Evolutionary conservation across 2,329 filamentous ascomycete genomes (phyloP), one percentile per base, ranked within the genome.

Genomic region (Monosporascus sp.): DNA sequence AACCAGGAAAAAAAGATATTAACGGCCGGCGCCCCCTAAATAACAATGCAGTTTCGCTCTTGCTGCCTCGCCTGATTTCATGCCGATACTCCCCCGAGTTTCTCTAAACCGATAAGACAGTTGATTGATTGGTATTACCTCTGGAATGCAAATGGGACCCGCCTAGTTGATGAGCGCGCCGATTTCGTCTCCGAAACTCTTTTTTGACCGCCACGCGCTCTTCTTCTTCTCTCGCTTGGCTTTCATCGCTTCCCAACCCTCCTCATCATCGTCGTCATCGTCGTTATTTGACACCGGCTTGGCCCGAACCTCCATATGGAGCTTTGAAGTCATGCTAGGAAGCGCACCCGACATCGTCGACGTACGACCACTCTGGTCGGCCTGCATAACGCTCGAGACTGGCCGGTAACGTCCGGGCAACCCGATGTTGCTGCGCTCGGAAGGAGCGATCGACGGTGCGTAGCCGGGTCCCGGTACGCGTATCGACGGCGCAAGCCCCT

Each of bases 341-440:
- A 72, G 57, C 8, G 71, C 71, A 9, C 73, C 70, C 0, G 77
- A 72, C 67, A 78, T 78, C 45, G 70, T 73, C 22, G 73, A 67
- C 11, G 74, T 72, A 48, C 71, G 72, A 5, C 69, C 67, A 18
- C 62, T 31, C 38, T 65, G 58, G 45, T 71, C 64, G 53, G 62
- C 56, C 5, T 70, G 66, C 7, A 75, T 77, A 51, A 79, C 75
- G 43, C 87, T 86, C 0, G 89, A 91, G 1, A 97, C 93, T 1
- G 94, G 91, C 46, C 94, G 83, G 72, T 99, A 99, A 45, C 94
- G 85, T 35, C 90, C 87, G 8, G 94, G 91, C 50, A 96, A 80
- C 17, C 94, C 94, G 56, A 97, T 77, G 68, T 95, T 97, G 77
- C 92, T 97, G 56, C 94, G 87, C 74, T 97, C 94, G 5, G 90